Conservation (phyloP, 768 basidiomycete genomes). For the Podaxis pistillaris region DNA sequence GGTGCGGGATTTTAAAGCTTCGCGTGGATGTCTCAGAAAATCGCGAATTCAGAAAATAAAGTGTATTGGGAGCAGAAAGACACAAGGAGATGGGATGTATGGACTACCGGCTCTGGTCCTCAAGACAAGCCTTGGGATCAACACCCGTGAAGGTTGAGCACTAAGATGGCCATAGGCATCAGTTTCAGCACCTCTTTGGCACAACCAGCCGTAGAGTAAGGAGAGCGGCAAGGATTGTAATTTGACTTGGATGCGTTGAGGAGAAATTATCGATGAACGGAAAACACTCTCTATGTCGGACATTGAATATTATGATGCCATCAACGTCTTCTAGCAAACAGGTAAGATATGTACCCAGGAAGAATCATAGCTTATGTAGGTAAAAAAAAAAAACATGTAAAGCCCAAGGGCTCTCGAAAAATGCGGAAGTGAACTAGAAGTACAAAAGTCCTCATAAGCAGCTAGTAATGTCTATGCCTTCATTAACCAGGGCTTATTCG, state of each 20-base stretch:
- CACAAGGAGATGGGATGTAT: background rate
- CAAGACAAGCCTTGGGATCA: background rate
- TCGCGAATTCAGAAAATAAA: background rate
- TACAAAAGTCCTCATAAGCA: background rate
- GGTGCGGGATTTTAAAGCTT: background rate
- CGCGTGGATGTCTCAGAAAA: conserved; percentile 6
- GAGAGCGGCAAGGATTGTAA: conserved; percentile 15
- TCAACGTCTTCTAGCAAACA: background rate
- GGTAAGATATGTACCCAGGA: no score
- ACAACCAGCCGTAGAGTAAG: conserved; percentile 10
- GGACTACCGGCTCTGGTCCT: conserved; percentile 15
- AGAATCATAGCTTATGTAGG: no score
- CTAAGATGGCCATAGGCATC: conserved; percentile 11
- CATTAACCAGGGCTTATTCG: conserved; percentile 79
- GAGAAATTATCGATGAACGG: background rate
- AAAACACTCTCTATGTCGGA: background rate
- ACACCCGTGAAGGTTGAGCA: conserved; percentile 4
- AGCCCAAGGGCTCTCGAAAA: background rate
- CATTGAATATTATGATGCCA: conserved; percentile 5
- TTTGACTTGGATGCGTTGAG: conserved; percentile 15
- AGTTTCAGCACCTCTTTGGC: conserved; percentile 16
- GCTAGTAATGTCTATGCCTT: conserved; percentile 17
- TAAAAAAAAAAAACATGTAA: no score
- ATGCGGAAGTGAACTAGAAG: background rate
- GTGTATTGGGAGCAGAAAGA: conserved; percentile 1